Base-by-base conservation (phyloP, 192 early-diverging fungal genomes). In the Backusella circina region DNA sequence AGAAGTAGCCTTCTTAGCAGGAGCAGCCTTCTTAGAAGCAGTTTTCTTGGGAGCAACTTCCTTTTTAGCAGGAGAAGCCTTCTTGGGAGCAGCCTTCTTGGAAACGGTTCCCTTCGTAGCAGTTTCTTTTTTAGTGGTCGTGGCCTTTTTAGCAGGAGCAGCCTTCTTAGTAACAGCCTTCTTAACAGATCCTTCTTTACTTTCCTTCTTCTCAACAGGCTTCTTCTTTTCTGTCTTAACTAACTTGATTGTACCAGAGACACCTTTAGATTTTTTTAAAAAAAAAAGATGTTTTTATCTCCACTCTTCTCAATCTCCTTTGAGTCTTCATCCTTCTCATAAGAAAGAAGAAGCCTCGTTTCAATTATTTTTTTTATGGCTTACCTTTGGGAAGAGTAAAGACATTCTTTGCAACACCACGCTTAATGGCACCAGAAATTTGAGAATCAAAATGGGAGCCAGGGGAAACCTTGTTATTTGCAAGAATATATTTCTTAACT, bases 401-500 rank as follows among this genome's bases (percentile, higher is more conserved):
- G 28, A 83, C 76, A 36, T 87, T 89, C 41, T 83, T 80, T 39
- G 87, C 88, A 39, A 87, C 88, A 79, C 92, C 91, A 70, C 84
- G 71, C 81, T 90, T 90, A 81, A 94, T 86, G 70, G 90, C 91
- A 71, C 75, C 76, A 75, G 87, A 90, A 77, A 93, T 84, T 67
- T 86, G 81, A 37, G 72, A 50, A 77, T 91, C 90, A 71, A 84
- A 84, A 65, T 80, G 87, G 28, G 86, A 84, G 47, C 83, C 82
- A 68, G 61, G 31, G 50, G 65, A 37, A 18, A 94, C 87, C 79
- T 88, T 84, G 84, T 84, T 91, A 89, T 93, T 94, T 69, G 89
- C 86, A 77, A 84, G 73, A 72, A 94, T 90, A 80, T 93, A 94
- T 79, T 94, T 94, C 77, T 93, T 94, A 79, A 94, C 90, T 64